Conservation (phyloP, 2,329 filamentous ascomycete genomes). For the Penicillium sp. region DNA sequence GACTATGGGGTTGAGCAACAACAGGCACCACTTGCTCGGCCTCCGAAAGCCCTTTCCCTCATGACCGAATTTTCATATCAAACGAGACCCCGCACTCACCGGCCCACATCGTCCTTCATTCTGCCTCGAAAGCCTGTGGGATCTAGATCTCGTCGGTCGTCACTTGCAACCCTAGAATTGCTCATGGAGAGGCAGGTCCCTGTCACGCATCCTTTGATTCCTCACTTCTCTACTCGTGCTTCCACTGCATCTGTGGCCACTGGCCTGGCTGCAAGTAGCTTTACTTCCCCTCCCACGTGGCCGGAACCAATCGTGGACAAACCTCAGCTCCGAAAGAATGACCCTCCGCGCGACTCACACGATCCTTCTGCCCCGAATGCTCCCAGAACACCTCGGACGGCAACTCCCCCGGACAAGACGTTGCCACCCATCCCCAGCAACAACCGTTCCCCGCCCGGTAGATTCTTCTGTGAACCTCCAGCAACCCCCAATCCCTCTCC, state of each 20-base stretch:
- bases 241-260: conserved; percentile 19
- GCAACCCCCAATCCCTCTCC: conserved; percentile 23
- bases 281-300: conserved; percentile 19
- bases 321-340: conserved; percentile 4
- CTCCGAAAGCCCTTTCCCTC: conserved; percentile 40
- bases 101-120: conserved; percentile 33
- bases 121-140: conserved; percentile 45
- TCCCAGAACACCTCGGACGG: conserved; percentile 28
- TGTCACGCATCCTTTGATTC: conserved; percentile 32
- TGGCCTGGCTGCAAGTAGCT: conserved; percentile 20
- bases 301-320: conserved; percentile 21
- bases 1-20: conserved; percentile 39
- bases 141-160: conserved; percentile 35
- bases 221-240: conserved; percentile 35
- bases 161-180: conserved; percentile 31
- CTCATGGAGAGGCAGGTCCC: conserved; percentile 25
- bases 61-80: conserved; percentile 25
- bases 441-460: conserved; percentile 14
- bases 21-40: conserved; percentile 29
- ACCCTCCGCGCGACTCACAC: conserved; percentile 7
- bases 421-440: conserved; percentile 28
- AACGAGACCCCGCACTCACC: conserved; percentile 24
- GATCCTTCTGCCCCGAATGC: conserved; percentile 21
- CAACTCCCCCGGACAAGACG: conserved; percentile 29
- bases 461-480: conserved; percentile 14